A percentile compares a stretch with the other conserved stretches of the same genome.
These are phyloP conservation scores for Xylaria venustula DNA, from an alignment of 495 filamentous ascomycete genomes.

Conservation along the genomic window DNA sequence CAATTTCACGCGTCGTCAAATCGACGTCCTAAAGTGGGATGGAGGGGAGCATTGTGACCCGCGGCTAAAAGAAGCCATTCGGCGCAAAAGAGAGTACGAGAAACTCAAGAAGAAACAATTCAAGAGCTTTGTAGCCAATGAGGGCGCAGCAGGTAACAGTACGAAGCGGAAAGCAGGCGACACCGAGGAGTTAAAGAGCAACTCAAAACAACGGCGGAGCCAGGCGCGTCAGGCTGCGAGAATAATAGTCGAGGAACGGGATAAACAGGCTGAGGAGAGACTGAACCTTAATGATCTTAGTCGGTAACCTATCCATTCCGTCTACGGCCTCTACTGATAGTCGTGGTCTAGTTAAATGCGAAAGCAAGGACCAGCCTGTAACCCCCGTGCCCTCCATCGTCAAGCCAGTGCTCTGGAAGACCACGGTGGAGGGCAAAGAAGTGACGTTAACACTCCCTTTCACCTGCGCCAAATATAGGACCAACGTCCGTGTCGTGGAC, in stretches of 20 bases:
- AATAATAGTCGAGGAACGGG: constrained; percentile 33
- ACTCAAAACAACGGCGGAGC: constrained; percentile 17
- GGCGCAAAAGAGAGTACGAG: constrained; percentile 62
- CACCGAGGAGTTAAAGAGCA: constrained; percentile 20
- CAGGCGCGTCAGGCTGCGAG: constrained; percentile 10
- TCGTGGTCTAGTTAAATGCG: constrained; percentile 41
- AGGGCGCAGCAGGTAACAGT: constrained; percentile 25
- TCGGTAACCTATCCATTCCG: not conserved
- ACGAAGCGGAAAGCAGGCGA: constrained; percentile 33
- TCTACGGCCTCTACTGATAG: constrained; percentile 3
- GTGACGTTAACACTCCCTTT: constrained; percentile 59
- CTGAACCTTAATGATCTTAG: constrained; percentile 30
- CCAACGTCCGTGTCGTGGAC: constrained; percentile 72
- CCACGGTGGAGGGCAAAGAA: constrained; percentile 32
- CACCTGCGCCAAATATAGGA: constrained; percentile 68
- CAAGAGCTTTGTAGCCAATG: constrained; percentile 30
- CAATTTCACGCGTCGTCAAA: constrained; percentile 47
- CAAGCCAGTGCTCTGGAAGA: constrained; percentile 34
- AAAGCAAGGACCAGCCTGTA: constrained; percentile 38
- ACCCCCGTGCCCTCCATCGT: constrained; percentile 52
- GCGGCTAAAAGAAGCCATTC: constrained; percentile 59
- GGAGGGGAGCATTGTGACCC: constrained; percentile 45
- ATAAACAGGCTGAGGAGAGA: constrained; percentile 24
- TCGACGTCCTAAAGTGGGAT: constrained; percentile 44
- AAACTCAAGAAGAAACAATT: constrained; percentile 50